Evolutionary conservation across 208 protist genomes (phyloP), one percentile per base, ranked within the genome.

Genomic region (Tritrichomonas musculus): DNA sequence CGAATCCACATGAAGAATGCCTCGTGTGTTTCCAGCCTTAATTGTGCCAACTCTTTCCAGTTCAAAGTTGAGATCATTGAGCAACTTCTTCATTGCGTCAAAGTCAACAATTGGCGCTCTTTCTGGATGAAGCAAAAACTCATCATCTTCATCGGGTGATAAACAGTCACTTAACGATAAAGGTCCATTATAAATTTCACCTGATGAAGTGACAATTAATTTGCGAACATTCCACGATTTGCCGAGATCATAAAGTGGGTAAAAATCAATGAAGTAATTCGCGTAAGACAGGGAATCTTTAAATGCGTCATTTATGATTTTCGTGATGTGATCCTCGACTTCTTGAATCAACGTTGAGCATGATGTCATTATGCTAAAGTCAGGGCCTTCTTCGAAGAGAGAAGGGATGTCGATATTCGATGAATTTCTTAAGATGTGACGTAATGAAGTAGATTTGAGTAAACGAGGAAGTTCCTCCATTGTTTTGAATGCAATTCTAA

Each of bases 171-270:
- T 39, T n/a, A 50, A 47, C 39, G 44, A 27, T 20, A 88, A n/a
- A 13, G 41, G 13, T 53, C 77, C 77, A 17, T 88, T 47, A 49
- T 60, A 88, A 57, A 11, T 53, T 55, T 44, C 30, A 57, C 47
- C 47, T 33, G 33, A 20, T 11, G 27, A 20, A n/a, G 33, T 88
- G 2, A 88, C 17, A 57, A 88, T 39, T 27, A 36, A 88, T 57
- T 88, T 57, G 33, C 47, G 53, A n/a, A 88, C 77, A 39, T 88
- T n/a, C 77, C 77, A 88, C 39, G 41, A 39, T 88, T 88, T 53
- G 53, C 47, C 77, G 13, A 88, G 44, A 57, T 88, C 57, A 57
- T 88, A 88, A 20, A 88, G 4, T 57, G 41, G 17, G 57, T 88
- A 88, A 88, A 60, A 88, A 27, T 88, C 47, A 53, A 33, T 39